Evolutionary conservation across 2,329 filamentous ascomycete species (phyloP).

Genomic region (Fusarium metavorans): DNA sequence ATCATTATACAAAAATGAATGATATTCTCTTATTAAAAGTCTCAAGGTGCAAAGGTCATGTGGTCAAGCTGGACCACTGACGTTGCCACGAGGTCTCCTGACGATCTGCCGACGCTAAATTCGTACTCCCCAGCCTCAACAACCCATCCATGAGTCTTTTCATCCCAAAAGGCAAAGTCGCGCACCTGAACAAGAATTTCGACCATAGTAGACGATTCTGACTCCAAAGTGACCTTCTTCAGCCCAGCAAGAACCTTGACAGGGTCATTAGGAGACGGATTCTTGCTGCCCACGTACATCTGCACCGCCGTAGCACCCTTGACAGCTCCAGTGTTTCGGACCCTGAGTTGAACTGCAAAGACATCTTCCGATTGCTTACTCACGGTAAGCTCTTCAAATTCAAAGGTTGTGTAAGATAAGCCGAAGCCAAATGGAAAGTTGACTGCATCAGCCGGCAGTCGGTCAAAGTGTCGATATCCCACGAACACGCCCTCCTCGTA

Average conservation of each 20-base stretch:
- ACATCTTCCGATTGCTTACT: not conserved
- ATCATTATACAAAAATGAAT: not conserved
- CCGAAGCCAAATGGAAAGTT: slow-evolving; percentile 76
- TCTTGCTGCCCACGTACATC: not conserved
- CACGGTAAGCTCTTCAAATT: slow-evolving; percentile 59
- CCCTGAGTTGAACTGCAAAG: not conserved
- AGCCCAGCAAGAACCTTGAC: not conserved
- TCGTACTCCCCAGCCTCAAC: not conserved
- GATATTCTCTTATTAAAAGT: not conserved
- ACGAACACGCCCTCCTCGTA: slow-evolving; percentile 79
- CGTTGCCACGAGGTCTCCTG: not conserved
- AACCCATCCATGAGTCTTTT: not conserved
- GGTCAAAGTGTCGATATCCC: slow-evolving; percentile 77
- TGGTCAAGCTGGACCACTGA: not conserved
- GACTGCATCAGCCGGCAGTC: slow-evolving; percentile 63
- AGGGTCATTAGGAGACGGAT: not conserved
- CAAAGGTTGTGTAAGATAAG: slow-evolving; percentile 54
- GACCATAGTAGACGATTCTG: not conserved
- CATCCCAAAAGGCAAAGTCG: not conserved
- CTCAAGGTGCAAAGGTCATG: not conserved
- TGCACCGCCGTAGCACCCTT: not conserved
- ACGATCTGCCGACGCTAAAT: not conserved
- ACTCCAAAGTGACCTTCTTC: not conserved
- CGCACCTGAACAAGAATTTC: not conserved
- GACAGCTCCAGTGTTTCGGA: not conserved